phyloP scores from a whole-genome alignment of 169 alveolate species.

The Blepharisma undulans region DNA sequence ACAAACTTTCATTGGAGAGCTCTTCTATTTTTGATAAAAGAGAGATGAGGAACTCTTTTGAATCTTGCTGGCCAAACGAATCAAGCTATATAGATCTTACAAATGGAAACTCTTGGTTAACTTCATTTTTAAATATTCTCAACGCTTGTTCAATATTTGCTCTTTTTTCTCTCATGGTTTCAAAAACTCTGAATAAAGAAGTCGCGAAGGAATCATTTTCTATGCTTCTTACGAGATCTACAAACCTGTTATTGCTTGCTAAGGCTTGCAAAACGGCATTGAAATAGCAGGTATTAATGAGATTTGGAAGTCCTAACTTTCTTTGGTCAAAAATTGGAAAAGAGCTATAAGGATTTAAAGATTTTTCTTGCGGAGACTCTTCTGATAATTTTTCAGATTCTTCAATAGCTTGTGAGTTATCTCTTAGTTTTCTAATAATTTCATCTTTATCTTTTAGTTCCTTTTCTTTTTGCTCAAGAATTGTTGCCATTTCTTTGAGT shows the following conservation, averaged over 20 bases:
- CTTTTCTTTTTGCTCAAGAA: not conserved
- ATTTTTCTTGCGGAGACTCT: too few species aligned
- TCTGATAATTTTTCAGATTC: too few species aligned
- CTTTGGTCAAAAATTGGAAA: not conserved
- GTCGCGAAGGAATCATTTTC: not conserved
- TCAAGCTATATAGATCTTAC: not conserved
- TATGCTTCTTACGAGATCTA: not conserved
- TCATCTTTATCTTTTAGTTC: not conserved
- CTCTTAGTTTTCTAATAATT: too few species aligned
- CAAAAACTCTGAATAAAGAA: not conserved
- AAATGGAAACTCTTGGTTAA: not conserved
- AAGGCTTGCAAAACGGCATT: not conserved
- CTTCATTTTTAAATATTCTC: not conserved
- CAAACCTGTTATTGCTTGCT: not conserved
- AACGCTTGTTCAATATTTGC: not conserved
- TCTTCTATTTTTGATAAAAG: not conserved
- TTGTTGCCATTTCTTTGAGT: not conserved
- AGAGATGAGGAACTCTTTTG: not conserved
- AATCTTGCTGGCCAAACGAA: not conserved
- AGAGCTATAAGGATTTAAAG: not conserved
- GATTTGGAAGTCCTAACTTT: not conserved
- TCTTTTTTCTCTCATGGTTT: not conserved
- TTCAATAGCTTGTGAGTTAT: too few species aligned
- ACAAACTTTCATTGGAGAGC: not conserved
- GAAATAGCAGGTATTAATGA: not conserved